phyloP scores from a whole-genome alignment of 352 stramenopile species.

The Phytophthora pistaciae region DNA sequence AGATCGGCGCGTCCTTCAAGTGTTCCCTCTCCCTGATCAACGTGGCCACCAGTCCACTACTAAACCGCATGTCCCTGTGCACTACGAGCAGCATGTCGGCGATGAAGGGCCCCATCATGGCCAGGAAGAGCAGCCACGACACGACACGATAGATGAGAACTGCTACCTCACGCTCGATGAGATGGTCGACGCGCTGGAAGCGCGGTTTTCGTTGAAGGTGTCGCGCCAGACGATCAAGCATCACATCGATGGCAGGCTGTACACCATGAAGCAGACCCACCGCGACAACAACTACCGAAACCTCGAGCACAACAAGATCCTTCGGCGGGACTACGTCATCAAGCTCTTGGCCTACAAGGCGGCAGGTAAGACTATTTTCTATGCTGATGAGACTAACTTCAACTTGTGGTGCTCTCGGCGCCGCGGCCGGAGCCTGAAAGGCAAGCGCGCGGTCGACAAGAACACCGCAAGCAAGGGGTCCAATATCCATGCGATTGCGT shows the following conservation, averaged over 20 bases:
- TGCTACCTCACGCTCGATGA: no score
- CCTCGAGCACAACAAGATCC: not conserved
- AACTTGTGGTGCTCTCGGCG: not conserved
- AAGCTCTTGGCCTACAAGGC: not conserved
- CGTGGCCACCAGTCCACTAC: slow-evolving; percentile 34
- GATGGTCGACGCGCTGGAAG: no score
- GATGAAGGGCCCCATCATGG: slow-evolving; percentile 28
- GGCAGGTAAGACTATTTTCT: not conserved
- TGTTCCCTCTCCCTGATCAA: slow-evolving; percentile 43
- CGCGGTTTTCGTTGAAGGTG: not conserved
- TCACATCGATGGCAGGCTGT: no score
- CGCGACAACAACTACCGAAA: no score
- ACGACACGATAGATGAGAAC: not conserved
- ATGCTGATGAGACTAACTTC: not conserved
- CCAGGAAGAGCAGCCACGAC: slow-evolving; percentile 26
- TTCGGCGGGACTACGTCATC: not conserved
- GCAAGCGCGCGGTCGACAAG: not conserved
- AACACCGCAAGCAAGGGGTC: not conserved
- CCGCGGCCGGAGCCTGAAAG: not conserved
- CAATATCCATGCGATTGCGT: not conserved
- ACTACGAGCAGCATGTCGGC: slow-evolving; percentile 34
- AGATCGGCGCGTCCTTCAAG: slow-evolving; percentile 34
- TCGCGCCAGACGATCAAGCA: no score
- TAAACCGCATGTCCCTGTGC: slow-evolving; percentile 34
- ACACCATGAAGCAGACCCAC: no score